Base-by-base conservation (phyloP, 1,284 basidiomycete species). In the Tetrapyrgos nigripes region DNA sequence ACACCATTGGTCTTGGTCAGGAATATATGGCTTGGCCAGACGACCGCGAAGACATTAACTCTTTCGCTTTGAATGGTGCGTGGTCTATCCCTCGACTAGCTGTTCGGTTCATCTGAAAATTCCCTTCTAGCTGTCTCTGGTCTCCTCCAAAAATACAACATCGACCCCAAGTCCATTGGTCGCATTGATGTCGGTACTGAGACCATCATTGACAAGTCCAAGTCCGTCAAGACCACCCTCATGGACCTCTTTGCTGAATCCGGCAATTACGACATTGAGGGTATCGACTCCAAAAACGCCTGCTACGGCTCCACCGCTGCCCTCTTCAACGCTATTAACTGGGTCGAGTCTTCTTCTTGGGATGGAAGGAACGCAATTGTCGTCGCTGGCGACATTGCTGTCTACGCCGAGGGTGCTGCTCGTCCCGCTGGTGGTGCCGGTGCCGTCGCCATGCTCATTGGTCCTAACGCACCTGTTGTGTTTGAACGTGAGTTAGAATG, bases 151-250 rank as follows among this genome's bases (percentile, higher is more conserved):
- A 98, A 97, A 78, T 97, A 92, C 86, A 90, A 96, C 81, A 87
- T 99, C 70, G 96, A 98, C 83, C 96, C 97, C 62, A 91, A 87
- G 71, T 94, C 93, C 58, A 97, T 99, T 73, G 97, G 97, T 60
- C 95, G 97, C 66, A 88, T 99, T 61, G 97, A 99, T 66, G 96
- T 99, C 66, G 97, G 97, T 60, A 99, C 97, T 29, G 97, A 99
- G 79, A 98, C 97, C 54, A 94, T 99, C 79, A 98, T 99, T 69
- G 97, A 99, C 88, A 99, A 99, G 83, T 97, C 96, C 62, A 99
- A 99, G 81, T 94, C 97, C 27, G 96, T 96, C 78, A 99, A 99
- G 82, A 98, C 97, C 3, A 89, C 95, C 59, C 87, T 99, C 63
- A 99, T 99, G 97, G 94, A 98, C 78, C 90, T 99, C 68, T 99